Evolutionary conservation across 345 rosid genomes (phyloP), one percentile per base, ranked within the genome.

Genomic region (Eucalyptus brandiana): DNA sequence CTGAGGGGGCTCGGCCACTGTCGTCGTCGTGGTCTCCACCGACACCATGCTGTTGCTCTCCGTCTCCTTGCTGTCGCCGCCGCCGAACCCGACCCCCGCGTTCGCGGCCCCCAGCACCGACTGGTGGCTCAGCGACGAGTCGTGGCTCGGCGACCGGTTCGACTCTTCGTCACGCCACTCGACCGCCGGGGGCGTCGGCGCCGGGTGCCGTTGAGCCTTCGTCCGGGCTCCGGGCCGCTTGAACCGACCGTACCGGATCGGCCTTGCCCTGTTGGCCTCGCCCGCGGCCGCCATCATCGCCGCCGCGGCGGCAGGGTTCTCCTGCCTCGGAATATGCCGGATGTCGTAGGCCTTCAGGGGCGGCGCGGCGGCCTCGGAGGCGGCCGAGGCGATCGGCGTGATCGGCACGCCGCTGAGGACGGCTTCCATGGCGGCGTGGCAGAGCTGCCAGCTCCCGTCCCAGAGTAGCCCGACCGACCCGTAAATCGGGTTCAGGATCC

Each of bases 401-500:
- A 96, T 96, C 53, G 99, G 83, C 45, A 19, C 7, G 95, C 99
- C 99, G 87, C 94, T 96, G 30, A 97, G 93, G 72, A 97, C 99
- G 2, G 99, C 94, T 87, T 96, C 99, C 1, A 96, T 98, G 16
- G 99, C 99, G 5, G 96, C 94, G 87, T 96, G 98, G 91, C 99
- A 97, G 51, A 96, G 97, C 80, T 95, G 96, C 99, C 99, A 97
- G 88, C 94, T 95, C 6, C 99, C 99, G 2, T 97, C 94, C 98
- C 98, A 96, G 86, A 97, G 87, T 90, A 97, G 88, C 21, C 99
- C 99, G 11, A 96, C 98, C 13, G 99, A 96, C 26, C 99, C 99
- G 47, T 95, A 94, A 60, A 97, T 97, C 51, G 99, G 99, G 93
- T 97, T 97, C 90, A 97, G 94, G n/a, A 97, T 96, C 92, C 99